Base-by-base conservation (phyloP, 352 stramenopile species). In the Phytophthora meadii region DNA sequence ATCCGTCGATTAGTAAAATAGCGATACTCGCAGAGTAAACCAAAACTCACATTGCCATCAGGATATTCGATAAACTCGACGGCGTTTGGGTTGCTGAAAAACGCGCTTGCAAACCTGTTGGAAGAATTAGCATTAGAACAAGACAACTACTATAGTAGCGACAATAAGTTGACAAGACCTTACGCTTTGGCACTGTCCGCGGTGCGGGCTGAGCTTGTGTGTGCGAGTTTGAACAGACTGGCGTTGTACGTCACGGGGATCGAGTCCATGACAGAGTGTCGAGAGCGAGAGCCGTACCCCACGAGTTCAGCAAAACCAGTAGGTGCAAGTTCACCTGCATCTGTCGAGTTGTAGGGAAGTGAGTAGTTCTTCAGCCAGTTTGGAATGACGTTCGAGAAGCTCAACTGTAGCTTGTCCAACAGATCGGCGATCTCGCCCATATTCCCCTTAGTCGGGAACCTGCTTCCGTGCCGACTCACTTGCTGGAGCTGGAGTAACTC, bases 61-160 rank as follows among this genome's bases (percentile, higher is more conserved):
- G 76, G 58, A n/a, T 82, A 83, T 55, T 84, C 68, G 19, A 81
- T 72, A 56, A 78, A 85, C 40, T 82, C 40, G 30, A 93, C 75
- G 14, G 78, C 76, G 8, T 74, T 41, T 0, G 83, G 67, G 34
- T 93, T 92, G 24, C 61, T 56, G 61, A 93, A 94, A 60, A 87
- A 94, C 15, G 62, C 60, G 25, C 39, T 62, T 5, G 68, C 77
- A 62, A 92, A 94, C 39, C 82, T 91, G 34, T 48, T 27, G 5
- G 24, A 2, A 9, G 14, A 44, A 48, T 2, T 7, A 27, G 39
- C 42, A 37, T 5, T 22, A 27, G 34, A 17, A 56, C 5, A 11
- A 60, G 12, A 25, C 19, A 47, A 50, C 27, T 37, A 17, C n/a
- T 30, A 5, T n/a, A 41, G 17, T 53, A 28, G 17, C 9, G 17